Percentiles rank a stretch among this genome's conserved stretches.
These are phyloP conservation scores for Ulmus americana DNA, from an alignment of 331 rosid species.

Conservation along the genomic window DNA sequence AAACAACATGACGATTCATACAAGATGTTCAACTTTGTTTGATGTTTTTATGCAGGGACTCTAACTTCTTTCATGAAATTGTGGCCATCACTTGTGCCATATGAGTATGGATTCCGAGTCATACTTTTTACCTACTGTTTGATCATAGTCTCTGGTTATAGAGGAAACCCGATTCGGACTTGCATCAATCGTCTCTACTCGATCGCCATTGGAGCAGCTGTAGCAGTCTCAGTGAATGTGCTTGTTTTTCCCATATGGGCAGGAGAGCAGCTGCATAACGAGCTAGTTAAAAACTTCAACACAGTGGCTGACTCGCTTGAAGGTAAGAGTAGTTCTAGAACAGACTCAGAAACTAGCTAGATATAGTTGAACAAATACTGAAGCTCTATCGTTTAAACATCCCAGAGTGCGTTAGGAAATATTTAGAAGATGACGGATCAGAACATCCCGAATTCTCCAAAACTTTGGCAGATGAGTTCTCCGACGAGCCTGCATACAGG, in stretches of 20 bases:
- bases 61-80: slow-evolving; percentile 58
- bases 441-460: slow-evolving; percentile 34
- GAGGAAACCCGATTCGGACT: slow-evolving; percentile 59
- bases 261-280: slow-evolving; percentile 54
- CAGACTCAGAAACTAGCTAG: not conserved
- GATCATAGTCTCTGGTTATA: slow-evolving; percentile 56
- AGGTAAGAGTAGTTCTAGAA: slow-evolving; percentile 26
- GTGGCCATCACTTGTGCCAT: slow-evolving; percentile 49
- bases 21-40: not conserved
- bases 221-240: slow-evolving; percentile 58
- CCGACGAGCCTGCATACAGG: slow-evolving; percentile 55
- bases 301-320: slow-evolving; percentile 65
- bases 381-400: not conserved
- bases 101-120: slow-evolving; percentile 64
- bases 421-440: slow-evolving; percentile 45
- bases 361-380: not conserved
- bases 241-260: slow-evolving; percentile 68
- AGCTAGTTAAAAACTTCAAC: slow-evolving; percentile 42
- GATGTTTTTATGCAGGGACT: slow-evolving; percentile 32
- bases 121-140: slow-evolving; percentile 51
- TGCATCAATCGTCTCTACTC: slow-evolving; percentile 53
- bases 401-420: slow-evolving; percentile 60
- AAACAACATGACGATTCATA: not conserved
- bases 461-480: slow-evolving; percentile 51
- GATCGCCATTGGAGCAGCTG: slow-evolving; percentile 61